A percentile compares a stretch with the other conserved stretches of the same genome.
phyloP scores from a whole-genome alignment of 805 yeast genomes.

The Yarrowia sp. region DNA sequence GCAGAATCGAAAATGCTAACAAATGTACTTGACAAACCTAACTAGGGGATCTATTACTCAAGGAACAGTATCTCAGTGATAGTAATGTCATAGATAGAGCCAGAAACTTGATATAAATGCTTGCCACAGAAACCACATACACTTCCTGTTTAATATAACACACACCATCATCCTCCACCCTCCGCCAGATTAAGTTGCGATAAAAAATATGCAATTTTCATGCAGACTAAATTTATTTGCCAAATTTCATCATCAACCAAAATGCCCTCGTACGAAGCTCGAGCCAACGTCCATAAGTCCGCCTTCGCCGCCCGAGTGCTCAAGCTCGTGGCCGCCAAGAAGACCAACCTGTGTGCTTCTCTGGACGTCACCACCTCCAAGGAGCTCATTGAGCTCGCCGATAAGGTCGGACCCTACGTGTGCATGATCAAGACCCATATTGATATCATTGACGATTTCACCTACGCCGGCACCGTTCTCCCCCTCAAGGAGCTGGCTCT shows the following conservation, averaged over 20 bases:
- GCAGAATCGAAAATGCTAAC: too few relatives aligned
- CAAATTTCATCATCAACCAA: background rate
- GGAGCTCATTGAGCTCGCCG: slow-evolving; percentile 76
- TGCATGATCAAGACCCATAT: slow-evolving; percentile 94
- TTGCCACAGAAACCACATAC: too few relatives aligned
- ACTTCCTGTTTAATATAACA: too few relatives aligned
- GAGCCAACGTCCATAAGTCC: slow-evolving; percentile 76
- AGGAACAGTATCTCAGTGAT: too few relatives aligned
- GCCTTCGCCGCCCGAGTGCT: slow-evolving; percentile 81
- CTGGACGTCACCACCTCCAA: slow-evolving; percentile 83
- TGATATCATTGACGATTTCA: slow-evolving; percentile 89
- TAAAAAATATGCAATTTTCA: background rate
- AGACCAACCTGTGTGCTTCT: slow-evolving; percentile 92
- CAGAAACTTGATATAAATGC: too few relatives aligned
- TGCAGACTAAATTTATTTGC: slow-evolving; percentile 8
- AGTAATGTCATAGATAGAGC: too few relatives aligned
- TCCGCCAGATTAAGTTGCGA: background rate
- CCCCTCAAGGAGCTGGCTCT: slow-evolving; percentile 76
- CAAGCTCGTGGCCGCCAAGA: slow-evolving; percentile 74
- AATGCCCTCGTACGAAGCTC: slow-evolving; percentile 59
- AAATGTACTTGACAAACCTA: too few relatives aligned
- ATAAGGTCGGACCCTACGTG: slow-evolving; percentile 86
- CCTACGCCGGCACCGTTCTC: slow-evolving; percentile 75
- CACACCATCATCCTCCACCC: too few relatives aligned
- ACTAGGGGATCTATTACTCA: too few relatives aligned